Percentiles rank a stretch among this genome's conserved stretches.
Conservation (phyloP, 208 protist species). For the Leishmania tropica region DNA sequence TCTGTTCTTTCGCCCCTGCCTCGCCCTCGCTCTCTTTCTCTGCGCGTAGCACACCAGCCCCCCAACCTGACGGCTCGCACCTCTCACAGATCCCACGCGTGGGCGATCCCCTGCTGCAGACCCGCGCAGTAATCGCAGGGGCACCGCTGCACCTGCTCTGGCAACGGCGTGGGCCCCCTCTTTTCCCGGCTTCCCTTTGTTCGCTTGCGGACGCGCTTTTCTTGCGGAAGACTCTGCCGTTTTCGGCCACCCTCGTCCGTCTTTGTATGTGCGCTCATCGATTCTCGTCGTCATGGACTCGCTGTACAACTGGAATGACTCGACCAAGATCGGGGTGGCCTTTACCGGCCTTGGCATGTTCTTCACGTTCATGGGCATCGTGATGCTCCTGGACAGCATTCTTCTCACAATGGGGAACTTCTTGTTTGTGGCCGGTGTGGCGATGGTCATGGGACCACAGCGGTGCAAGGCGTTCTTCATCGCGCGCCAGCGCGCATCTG, state of each 20-base stretch:
- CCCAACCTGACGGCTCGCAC: not conserved
- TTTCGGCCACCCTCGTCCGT: no score
- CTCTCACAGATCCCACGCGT: not conserved
- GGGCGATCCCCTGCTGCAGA: not conserved
- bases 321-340: constrained; percentile 88
- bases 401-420: constrained; percentile 92
- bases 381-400: constrained; percentile 84
- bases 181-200: not conserved
- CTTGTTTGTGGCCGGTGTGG: constrained; percentile 84
- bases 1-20: not conserved
- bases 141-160: not conserved
- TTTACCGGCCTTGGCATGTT: constrained; percentile 84
- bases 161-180: not conserved
- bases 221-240: not conserved
- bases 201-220: not conserved
- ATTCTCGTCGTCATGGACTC: constrained; percentile 66
- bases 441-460: constrained; percentile 82
- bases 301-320: constrained; percentile 88
- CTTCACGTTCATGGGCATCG: constrained; percentile 77
- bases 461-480: constrained; percentile 86
- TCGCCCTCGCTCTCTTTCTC: not conserved
- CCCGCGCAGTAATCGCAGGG: not conserved
- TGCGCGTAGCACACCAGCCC: not conserved
- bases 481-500: constrained; percentile 65
- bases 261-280: not conserved